Evolutionary conservation across 495 filamentous ascomycete genomes (phyloP), one percentile per base, ranked within the genome.

Genomic region (Neurospora intermedia): DNA sequence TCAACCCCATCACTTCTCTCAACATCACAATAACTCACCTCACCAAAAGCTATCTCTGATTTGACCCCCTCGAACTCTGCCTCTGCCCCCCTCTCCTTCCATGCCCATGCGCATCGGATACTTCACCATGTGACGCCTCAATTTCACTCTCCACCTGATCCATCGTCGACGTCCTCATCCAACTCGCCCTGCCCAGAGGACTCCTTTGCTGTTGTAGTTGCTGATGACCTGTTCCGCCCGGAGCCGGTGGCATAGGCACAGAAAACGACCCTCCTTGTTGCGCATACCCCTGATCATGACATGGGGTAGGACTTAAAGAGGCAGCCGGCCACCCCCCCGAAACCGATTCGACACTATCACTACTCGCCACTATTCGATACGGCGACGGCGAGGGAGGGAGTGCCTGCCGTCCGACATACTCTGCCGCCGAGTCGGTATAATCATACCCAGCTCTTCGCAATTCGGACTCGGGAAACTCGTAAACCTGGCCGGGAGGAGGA

Each of bases 381-480:
- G 54, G 54, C 7, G 48, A 59, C 11, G 20, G 11, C 48, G 48
- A 54, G 2, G 46, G 35, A 38, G 35, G 46, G 4, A 23, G 4
- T 13, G 77, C 74, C 4, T 74, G 69, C 40, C 76, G 75, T 69
- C 74, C 75, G 69, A 73, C 75, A 31, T 59, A 43, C 0, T 59
- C 69, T 1, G 78, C 77, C 40, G 48, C 48, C 2, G 72, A 73
- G 31, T 88, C 85, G 16, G 76, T 79, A 70, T 66, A 66, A 38
- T 38, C 6, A 18, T 83, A 88, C 15, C 83, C 85, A 15, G 76
- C 81, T 75, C 80, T 83, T 41, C 73, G 76, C n/a, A 85, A 77
- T 43, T 88, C 86, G 0, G 82, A 76, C 23, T 90, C 88, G 0
- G 83, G 81, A 40, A 86, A 80, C 71, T 89, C 88, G 69, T 86